Conservation (phyloP, 768 basidiomycete species). For the Rhodosporidiobolus odoratus region DNA sequence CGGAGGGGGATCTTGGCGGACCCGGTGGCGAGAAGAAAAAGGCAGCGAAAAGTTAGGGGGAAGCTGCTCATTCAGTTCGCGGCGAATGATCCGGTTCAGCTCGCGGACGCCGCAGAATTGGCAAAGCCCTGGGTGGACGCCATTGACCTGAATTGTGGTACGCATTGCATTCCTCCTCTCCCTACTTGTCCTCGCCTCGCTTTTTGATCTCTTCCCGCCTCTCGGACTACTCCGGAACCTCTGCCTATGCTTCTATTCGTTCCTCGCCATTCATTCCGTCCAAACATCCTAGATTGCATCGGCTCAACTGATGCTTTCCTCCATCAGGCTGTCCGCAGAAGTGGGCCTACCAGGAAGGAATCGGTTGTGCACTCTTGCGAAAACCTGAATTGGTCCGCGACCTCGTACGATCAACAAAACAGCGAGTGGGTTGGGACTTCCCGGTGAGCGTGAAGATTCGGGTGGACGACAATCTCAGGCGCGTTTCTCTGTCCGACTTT, state of each 20-base stretch:
- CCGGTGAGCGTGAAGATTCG: conserved; percentile 53
- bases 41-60: conserved; percentile 46
- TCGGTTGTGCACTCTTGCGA: conserved; percentile 51
- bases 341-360: conserved; percentile 52
- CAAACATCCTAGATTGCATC: background rate
- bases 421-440: conserved; percentile 49
- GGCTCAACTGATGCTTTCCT: background rate
- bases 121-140: conserved; percentile 51
- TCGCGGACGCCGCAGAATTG: conserved; percentile 52
- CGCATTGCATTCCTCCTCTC: background rate
- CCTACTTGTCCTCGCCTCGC: background rate
- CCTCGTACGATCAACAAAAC: conserved; percentile 50
- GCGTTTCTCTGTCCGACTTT: conserved; percentile 21
- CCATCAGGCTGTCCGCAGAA: conserved; percentile 49
- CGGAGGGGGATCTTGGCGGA: background rate
- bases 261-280: too few species aligned
- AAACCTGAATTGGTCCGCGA: conserved; percentile 52
- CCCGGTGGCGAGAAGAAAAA: conserved; percentile 1
- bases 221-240: too few species aligned
- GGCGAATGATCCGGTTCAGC: conserved; percentile 47
- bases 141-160: conserved; percentile 52
- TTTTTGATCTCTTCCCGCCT: too few species aligned
- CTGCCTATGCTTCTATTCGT: too few species aligned
- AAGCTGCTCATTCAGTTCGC: conserved; percentile 52
- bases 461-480: conserved; percentile 50